Percentiles rank a stretch among this genome's conserved stretches.
phyloP scores from a whole-genome alignment of 768 basidiomycete genomes.

The Boletus pseudo-olivaceus region DNA sequence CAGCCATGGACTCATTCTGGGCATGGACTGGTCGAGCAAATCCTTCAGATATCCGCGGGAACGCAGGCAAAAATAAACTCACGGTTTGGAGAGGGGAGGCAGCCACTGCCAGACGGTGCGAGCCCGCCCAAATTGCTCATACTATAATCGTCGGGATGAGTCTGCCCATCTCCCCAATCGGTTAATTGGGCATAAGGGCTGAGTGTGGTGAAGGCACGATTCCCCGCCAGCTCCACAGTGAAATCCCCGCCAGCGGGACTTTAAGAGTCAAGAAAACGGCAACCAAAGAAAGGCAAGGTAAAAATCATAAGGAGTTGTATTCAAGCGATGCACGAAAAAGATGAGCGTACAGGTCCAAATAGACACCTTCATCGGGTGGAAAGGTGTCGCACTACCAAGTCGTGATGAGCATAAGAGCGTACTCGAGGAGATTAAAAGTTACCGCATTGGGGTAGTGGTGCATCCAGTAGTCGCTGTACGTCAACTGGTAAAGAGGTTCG shows the following conservation, averaged over 20 bases:
- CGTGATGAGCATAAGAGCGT: neutral
- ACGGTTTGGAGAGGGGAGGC: constrained; percentile 20
- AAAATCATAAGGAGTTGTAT: neutral
- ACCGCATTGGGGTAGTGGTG: too few species aligned
- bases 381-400: neutral
- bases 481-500: neutral
- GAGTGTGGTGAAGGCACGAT: neutral
- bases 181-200: neutral
- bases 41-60: neutral
- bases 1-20: constrained; percentile 4
- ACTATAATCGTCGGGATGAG: neutral
- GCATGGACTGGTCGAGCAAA: constrained; percentile 10
- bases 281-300: neutral
- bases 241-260: neutral
- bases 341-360: constrained; percentile 11
- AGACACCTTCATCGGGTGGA: neutral
- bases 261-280: neutral
- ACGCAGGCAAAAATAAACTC: neutral
- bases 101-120: too few species aligned
- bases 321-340: neutral
- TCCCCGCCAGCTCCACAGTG: constrained; percentile 2
- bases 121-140: too few species aligned
- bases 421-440: neutral
- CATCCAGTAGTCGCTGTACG: constrained; percentile 2
- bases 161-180: neutral